These are phyloP conservation scores for Lathyrus oleraceus DNA, from an alignment of 306 rosid species.

Conservation along the genomic window DNA sequence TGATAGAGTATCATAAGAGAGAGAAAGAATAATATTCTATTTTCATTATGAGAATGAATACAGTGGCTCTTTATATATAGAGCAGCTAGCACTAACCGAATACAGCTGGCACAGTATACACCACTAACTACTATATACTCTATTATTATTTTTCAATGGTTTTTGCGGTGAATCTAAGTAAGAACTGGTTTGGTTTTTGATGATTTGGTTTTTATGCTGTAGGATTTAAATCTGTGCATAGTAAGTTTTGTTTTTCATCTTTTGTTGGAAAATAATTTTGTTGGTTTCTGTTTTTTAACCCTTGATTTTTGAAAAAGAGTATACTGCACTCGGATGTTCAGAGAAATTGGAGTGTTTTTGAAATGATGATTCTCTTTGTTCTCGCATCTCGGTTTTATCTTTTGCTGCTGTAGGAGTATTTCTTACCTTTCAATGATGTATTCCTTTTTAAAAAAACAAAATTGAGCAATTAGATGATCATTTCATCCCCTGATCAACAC, in stretches of 20 bases:
- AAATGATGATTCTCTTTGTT: not conserved
- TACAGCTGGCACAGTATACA: too few species aligned
- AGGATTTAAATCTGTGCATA: not conserved
- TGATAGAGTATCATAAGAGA: too few species aligned
- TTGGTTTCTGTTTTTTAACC: not conserved
- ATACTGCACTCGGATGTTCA: not conserved
- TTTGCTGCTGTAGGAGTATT: not conserved
- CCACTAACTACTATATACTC: too few species aligned
- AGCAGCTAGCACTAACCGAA: too few species aligned
- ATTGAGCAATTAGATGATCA: not conserved
- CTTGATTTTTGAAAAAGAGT: not conserved
- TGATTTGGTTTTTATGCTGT: not conserved
- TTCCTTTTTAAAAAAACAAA: not conserved
- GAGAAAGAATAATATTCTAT: too few species aligned
- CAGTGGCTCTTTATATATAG: too few species aligned
- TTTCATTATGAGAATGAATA: too few species aligned
- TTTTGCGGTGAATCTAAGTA: not conserved
- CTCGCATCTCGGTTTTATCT: not conserved
- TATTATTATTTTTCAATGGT: not conserved
- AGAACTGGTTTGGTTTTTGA: not conserved
- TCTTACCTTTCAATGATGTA: not conserved
- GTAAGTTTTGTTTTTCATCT: not conserved
- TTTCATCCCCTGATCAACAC: not conserved
- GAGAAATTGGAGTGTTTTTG: not conserved
- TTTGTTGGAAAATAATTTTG: not conserved